Evolutionary conservation across 495 filamentous ascomycete genomes (phyloP).

Genomic region (Talaromyces nanjingensis): DNA sequence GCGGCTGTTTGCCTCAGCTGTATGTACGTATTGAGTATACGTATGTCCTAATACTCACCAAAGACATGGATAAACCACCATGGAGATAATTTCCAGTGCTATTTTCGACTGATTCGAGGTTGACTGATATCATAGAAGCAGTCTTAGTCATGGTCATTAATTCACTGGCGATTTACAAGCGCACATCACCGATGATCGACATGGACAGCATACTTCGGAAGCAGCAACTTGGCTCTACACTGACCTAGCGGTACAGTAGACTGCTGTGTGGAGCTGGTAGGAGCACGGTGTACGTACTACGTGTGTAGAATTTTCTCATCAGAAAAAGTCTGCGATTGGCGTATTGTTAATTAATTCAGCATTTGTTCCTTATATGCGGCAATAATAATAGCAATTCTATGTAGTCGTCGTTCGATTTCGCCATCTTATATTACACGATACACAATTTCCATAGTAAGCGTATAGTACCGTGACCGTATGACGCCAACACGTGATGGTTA

Average conservation of each 20-base stretch:
- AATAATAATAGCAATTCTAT: neutral
- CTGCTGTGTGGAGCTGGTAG: neutral
- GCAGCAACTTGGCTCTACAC: neutral
- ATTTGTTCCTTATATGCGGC: neutral
- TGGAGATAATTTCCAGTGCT: neutral
- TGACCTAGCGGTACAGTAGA: neutral
- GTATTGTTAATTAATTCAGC: neutral
- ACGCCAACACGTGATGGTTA: slow-evolving; percentile 37
- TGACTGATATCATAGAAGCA: neutral
- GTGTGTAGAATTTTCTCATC: neutral
- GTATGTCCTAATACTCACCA: neutral
- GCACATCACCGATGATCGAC: slow-evolving; percentile 3
- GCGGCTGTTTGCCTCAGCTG: neutral
- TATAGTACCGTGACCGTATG: slow-evolving; percentile 20
- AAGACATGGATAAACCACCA: neutral
- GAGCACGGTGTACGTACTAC: neutral
- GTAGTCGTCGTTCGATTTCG: neutral
- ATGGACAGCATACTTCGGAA: neutral
- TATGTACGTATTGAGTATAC: neutral
- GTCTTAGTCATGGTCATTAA: neutral
- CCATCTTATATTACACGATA: neutral
- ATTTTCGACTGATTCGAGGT: neutral
- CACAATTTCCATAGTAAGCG: neutral
- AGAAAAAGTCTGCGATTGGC: neutral
- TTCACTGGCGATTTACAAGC: neutral